Evolutionary conservation across 495 filamentous ascomycete species (phyloP), one percentile per base, ranked within the genome.

Genomic region (Lepraria neglecta): DNA sequence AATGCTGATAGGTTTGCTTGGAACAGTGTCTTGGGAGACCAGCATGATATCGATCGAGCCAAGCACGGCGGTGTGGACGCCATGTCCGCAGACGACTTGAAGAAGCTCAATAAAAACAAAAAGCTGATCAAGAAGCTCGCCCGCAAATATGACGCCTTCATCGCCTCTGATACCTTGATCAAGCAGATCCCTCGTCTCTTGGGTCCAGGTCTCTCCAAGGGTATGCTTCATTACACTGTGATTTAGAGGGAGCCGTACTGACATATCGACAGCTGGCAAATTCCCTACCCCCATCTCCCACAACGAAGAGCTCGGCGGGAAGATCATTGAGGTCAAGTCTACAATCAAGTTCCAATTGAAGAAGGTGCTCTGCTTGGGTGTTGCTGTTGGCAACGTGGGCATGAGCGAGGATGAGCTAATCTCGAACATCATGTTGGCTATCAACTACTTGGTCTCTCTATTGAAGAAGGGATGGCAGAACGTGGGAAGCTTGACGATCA

Each of bases 91-190:
- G 94, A 98, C 70, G 94, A 98, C 78, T 80, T 98, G 77, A 97
- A 97, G 88, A 98, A 98, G 87, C 88, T 98, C 67, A 98, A 98
- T 86, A 98, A 97, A 89, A 98, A 98, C 89, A 98, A 98, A 87
- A 98, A 98, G 86, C 85, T 98, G 70, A 97, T 98, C 87, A 98
- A 98, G 89, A 98, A 97, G 86, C 89, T 98, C 64, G 95, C 94
- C 66, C 90, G 91, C 82, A 97, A 97, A 82, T 97, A 98, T 85
- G 95, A 98, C 80, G 92, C 92, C 67, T 98, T 98, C 81, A 78
- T 98, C 73, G 87, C 94, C 73, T 97, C 92, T 73, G 94, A 98
- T 71, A 78, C 86, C 73, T 79, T 98, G 68, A 95, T 98, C 86
- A 96, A 95, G 84, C 95, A 97, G 84, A 97, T 98, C 71, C 94